These are phyloP conservation scores for Westerdykella sp. DNA, from an alignment of 2,329 filamentous ascomycete genomes.

Conservation along the genomic window DNA sequence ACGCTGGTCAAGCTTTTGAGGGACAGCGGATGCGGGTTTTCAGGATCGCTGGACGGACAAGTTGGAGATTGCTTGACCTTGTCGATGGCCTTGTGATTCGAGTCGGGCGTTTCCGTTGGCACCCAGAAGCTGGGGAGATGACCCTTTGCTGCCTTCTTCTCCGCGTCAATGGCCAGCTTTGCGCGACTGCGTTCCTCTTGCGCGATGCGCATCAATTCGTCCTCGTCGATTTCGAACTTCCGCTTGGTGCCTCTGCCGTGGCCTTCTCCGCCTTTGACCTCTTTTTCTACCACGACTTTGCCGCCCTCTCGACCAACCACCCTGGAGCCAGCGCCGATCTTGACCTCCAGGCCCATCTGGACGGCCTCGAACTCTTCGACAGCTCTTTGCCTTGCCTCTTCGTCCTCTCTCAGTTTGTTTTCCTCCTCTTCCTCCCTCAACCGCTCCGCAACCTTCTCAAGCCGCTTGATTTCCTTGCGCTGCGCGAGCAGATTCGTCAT, in stretches of 20 bases:
- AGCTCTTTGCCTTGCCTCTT: conserved; percentile 63
- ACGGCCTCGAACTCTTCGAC: conserved; percentile 78
- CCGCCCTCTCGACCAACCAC: conserved; percentile 40
- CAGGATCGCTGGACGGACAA: conserved; percentile 67
- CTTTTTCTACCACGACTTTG: conserved; percentile 41
- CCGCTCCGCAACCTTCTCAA: conserved; percentile 60
- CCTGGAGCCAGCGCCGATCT: conserved; percentile 30
- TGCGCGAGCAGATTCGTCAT: conserved; percentile 86
- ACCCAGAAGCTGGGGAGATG: conserved; percentile 88
- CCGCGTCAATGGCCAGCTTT: conserved; percentile 63
- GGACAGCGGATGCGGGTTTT: conserved; percentile 65
- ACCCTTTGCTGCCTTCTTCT: conserved; percentile 60
- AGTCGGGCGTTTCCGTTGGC: conserved; percentile 68
- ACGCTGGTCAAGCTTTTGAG: conserved; percentile 72
- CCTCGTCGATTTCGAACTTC: conserved; percentile 74
- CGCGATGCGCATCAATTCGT: conserved; percentile 66
- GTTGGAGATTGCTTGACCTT: conserved; percentile 59
- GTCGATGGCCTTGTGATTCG: conserved; percentile 41
- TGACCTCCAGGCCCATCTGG: conserved; percentile 57
- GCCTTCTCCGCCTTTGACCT: conserved; percentile 24
- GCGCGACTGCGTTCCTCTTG: conserved; percentile 64
- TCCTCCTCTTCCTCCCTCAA: conserved; percentile 58
- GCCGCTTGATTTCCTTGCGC: conserved; percentile 80
- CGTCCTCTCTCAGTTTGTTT: conserved; percentile 54
- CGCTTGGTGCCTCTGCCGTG: conserved; percentile 53